Evolutionary conservation across 345 rosid genomes (phyloP).

Genomic region (Anastatica hierochuntica): DNA sequence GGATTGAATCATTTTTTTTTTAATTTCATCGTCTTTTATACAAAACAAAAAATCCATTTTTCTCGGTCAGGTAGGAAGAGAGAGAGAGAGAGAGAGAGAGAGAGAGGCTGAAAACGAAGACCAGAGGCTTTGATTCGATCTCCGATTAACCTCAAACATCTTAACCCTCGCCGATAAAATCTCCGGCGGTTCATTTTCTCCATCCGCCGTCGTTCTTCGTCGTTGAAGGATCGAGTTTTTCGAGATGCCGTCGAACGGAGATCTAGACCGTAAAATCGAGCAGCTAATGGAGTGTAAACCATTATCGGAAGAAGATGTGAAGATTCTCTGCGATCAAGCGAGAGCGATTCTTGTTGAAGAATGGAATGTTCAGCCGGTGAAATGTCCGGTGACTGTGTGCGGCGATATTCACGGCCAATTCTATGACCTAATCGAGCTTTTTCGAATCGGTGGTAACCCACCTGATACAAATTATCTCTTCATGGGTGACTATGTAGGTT

Average conservation of each 20-base stretch:
- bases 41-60: conserved; percentile 3
- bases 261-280: conserved; percentile 96
- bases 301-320: conserved; percentile 79
- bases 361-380: conserved; percentile 99
- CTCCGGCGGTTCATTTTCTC: not conserved
- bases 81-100: conserved; percentile 5
- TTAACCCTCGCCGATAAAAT: not conserved
- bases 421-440: conserved; percentile 92
- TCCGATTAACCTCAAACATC: not conserved
- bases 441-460: conserved; percentile 87
- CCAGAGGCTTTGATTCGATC: conserved; percentile 1
- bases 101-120: not conserved
- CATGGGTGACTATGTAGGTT: conserved; percentile 99
- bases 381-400: conserved; percentile 97
- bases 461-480: conserved; percentile 97
- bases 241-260: conserved; percentile 82
- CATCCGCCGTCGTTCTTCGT: not conserved
- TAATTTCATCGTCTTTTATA: too few relatives aligned
- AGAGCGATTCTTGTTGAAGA: conserved; percentile 93
- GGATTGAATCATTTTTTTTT: not conserved
- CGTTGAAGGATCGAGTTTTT: not conserved
- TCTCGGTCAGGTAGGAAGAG: conserved; percentile 9
- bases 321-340: conserved; percentile 90
- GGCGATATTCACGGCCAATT: conserved; percentile 99
- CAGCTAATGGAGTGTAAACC: conserved; percentile 98